A percentile compares a stretch with the other conserved stretches of the same genome.
These are phyloP conservation scores for Didymella pinodella DNA, from an alignment of 2,329 filamentous ascomycete species.

Conservation along the genomic window DNA sequence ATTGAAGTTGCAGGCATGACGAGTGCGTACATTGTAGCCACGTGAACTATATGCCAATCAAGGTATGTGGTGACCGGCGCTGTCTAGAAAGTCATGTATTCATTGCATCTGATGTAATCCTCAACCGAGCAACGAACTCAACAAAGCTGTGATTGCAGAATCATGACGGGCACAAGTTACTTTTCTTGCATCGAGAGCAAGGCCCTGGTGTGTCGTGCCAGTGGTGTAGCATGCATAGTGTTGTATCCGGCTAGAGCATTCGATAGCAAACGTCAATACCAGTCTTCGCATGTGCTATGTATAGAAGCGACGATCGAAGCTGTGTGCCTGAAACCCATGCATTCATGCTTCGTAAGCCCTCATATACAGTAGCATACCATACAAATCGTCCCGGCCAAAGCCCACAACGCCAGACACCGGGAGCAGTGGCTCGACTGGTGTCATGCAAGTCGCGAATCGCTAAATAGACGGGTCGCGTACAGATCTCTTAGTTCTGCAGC, in stretches of 20 bases:
- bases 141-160: too few species aligned
- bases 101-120: too few species aligned
- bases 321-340: not conserved
- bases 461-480: constrained; percentile 14
- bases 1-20: not conserved
- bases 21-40: not conserved
- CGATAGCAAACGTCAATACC: not conserved
- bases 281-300: not conserved
- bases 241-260: not conserved
- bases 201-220: not conserved
- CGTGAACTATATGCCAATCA: not conserved
- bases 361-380: constrained; percentile 9
- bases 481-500: not conserved
- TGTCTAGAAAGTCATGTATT: too few species aligned
- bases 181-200: not conserved
- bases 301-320: not conserved
- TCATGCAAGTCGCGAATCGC: constrained; percentile 22
- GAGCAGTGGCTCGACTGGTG: constrained; percentile 22
- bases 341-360: constrained; percentile 4
- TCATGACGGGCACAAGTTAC: not conserved
- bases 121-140: too few species aligned
- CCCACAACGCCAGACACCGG: constrained; percentile 22
- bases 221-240: not conserved
- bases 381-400: constrained; percentile 5
- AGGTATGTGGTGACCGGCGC: not conserved